Conservation (phyloP, 2,329 filamentous ascomycete genomes). For the Cadophora sp. region DNA sequence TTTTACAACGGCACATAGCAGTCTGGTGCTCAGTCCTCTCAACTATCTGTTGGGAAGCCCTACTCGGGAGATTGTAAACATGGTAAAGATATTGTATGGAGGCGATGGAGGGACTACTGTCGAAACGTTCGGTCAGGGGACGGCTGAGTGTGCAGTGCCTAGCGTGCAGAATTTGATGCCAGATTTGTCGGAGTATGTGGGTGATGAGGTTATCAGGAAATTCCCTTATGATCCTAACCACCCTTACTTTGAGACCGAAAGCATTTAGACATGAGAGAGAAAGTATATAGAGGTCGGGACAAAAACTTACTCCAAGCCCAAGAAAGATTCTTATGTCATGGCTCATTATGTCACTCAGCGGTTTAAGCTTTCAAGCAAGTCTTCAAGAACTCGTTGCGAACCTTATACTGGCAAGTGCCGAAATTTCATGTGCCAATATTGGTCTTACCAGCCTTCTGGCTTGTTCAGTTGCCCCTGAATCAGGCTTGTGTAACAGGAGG, state of each 20-base stretch:
- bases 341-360: no score
- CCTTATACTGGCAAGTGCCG: not conserved
- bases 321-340: no score
- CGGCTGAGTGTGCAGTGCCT: slow-evolving; percentile 39
- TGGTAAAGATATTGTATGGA: slow-evolving; percentile 49
- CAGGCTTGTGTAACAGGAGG: not conserved
- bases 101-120: slow-evolving; percentile 41
- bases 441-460: not conserved
- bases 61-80: slow-evolving; percentile 47
- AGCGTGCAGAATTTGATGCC: no score
- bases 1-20: slow-evolving; percentile 1
- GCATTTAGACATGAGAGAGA: slow-evolving; percentile 30
- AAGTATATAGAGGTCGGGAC: not conserved
- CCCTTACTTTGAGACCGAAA: slow-evolving; percentile 45
- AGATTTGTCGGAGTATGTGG: slow-evolving; percentile 39
- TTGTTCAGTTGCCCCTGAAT: not conserved
- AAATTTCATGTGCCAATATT: not conserved
- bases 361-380: no score
- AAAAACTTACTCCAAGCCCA: no score
- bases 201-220: slow-evolving; percentile 47
- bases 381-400: no score
- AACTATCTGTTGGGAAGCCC: slow-evolving; percentile 5
- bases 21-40: not conserved
- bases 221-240: slow-evolving; percentile 48
- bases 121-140: slow-evolving; percentile 45